Evolutionary conservation across 1,284 basidiomycete species (phyloP), one percentile per base, ranked within the genome.

Genomic region (Apiotrichum akiyoshidainum): DNA sequence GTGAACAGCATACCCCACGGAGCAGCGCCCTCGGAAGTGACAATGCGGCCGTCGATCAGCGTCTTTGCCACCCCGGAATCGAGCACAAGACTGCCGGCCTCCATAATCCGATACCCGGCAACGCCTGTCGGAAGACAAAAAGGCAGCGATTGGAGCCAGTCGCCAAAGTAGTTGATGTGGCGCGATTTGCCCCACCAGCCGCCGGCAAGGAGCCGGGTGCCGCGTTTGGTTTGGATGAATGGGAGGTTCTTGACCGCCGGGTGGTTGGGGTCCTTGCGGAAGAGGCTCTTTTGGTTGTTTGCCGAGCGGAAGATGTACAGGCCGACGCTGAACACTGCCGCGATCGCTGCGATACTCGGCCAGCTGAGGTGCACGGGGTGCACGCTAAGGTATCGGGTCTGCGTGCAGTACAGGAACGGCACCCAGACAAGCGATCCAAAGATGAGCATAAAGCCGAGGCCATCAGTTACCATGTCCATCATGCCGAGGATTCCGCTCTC

Each of bases 1-100:
- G 55, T 57, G 42, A 57, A 37, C 11, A 57, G 49, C 49, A 57
- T 57, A 12, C 55, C 55, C 55, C 55, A 57, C 17, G 55, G 55
- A 2, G 48, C 49, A 1, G n/a, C 54, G 21, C 55, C 55, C 0
- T 46, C 44, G 37, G 37, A 49, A 0, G 55, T 51, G 16, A 57
- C 55, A 42, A 46, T 42, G 34, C 55, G 48, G 37, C 55, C 55
- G 14, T 57, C 55, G 22, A 57, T 34, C 11, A 52, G 42, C 8
- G 49, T 57, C 11, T 31, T 31, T 31, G 31, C 34, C 5, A 52
- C 55, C 6, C 42, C 44, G 14, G 49, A 16, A 11, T 44, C 49
- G 14, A 26, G 26, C 16, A 46, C 17, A 4, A 21, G 42, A 26
- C 16, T 46, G 16, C 55, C 55, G 2, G 49, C 55, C 6, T 48